Conservation (phyloP, 1,284 basidiomycete genomes). For the Schizopora paradoxa region DNA sequence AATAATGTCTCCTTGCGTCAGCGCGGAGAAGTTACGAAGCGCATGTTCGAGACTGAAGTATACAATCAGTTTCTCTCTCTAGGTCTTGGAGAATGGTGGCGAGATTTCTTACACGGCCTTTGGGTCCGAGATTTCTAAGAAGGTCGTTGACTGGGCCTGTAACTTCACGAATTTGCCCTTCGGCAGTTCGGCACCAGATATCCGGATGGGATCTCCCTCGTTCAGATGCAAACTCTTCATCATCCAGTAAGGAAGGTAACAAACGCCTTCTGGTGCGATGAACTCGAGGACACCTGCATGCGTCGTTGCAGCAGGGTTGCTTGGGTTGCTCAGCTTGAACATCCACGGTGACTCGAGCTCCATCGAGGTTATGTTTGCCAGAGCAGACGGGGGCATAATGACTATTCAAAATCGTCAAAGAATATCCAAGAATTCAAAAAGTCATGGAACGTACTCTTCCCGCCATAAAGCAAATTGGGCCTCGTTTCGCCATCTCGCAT, state of each 20-base stretch:
- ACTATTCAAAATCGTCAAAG: slow-evolving; percentile 44
- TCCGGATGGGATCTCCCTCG: slow-evolving; percentile 93
- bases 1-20: slow-evolving; percentile 89
- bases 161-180: slow-evolving; percentile 98
- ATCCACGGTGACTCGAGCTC: slow-evolving; percentile 95
- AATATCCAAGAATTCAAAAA: slow-evolving; percentile 14
- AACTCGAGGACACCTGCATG: slow-evolving; percentile 98
- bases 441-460: slow-evolving; percentile 77
- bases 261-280: slow-evolving; percentile 94
- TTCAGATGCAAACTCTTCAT: slow-evolving; percentile 92
- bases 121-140: slow-evolving; percentile 91
- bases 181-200: slow-evolving; percentile 81
- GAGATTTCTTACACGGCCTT: slow-evolving; percentile 83
- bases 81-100: slow-evolving; percentile 6
- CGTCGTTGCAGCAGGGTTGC: slow-evolving; percentile 82
- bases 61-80: slow-evolving; percentile 1
- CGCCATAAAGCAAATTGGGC: slow-evolving; percentile 89
- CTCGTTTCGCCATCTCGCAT: slow-evolving; percentile 80
- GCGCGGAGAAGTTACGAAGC: slow-evolving; percentile 86
- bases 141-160: slow-evolving; percentile 93
- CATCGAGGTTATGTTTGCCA: slow-evolving; percentile 83
- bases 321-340: slow-evolving; percentile 90
- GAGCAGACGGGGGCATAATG: slow-evolving; percentile 94
- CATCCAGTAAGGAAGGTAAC: slow-evolving; percentile 98
- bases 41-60: slow-evolving; percentile 82